A percentile compares a stretch with the other conserved stretches of the same genome.
phyloP scores from a whole-genome alignment of 2,329 filamentous ascomycete species.

The Colletotrichum gigasporum region DNA sequence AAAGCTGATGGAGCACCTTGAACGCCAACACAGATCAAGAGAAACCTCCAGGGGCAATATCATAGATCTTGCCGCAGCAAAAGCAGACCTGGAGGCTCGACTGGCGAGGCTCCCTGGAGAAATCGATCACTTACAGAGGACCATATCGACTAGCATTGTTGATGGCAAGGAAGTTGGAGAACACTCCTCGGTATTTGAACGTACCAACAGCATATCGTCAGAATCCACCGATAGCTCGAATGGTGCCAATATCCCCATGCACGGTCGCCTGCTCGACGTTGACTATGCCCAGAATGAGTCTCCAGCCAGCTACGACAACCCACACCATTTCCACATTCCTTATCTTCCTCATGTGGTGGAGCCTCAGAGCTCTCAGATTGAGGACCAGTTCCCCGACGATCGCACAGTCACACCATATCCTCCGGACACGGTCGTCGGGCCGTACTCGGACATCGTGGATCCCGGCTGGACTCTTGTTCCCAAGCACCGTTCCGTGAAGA shows the following conservation, averaged over 20 bases:
- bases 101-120: conserved; percentile 50
- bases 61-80: conserved; percentile 41
- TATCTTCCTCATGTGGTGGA: conserved; percentile 37
- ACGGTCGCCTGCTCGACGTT: conserved; percentile 38
- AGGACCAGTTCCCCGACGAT: conserved; percentile 33
- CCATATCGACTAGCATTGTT: conserved; percentile 48
- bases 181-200: conserved; percentile 60
- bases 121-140: conserved; percentile 54
- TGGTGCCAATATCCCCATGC: conserved; percentile 39
- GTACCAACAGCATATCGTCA: conserved; percentile 56
- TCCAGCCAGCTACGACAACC: conserved; percentile 42
- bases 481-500: conserved; percentile 52
- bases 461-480: conserved; percentile 41
- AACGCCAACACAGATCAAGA: conserved; percentile 37
- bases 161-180: conserved; percentile 42
- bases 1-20: conserved; percentile 53
- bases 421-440: conserved; percentile 1
- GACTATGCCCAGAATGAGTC: conserved; percentile 40
- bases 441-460: not conserved
- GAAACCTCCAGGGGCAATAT: conserved; percentile 36
- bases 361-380: conserved; percentile 22
- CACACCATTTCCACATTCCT: conserved; percentile 49
- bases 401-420: conserved; percentile 40
- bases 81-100: conserved; percentile 44
- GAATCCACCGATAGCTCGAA: conserved; percentile 50